Evolutionary conservation across 257 asterid species (phyloP), one percentile per base, ranked within the genome.

Genomic region (Nicotiana undulata): DNA sequence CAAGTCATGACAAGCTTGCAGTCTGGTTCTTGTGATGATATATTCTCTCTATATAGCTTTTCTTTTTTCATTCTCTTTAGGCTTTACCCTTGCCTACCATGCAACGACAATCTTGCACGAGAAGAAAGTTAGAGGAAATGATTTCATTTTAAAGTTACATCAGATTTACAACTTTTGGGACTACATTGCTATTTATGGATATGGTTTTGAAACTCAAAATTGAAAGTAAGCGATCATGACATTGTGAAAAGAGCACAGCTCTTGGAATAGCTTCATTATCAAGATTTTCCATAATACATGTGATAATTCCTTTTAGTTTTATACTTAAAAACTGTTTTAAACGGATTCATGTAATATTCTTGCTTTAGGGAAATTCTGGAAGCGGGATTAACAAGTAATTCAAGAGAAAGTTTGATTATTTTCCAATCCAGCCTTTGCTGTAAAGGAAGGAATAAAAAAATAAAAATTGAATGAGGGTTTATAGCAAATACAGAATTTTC

Each of bases 61-160:
- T 51, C 18, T 28, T 63, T 49, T 49, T 84, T 55, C 51, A 77
- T 59, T 32, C 68, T 59, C 68, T 77, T 77, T 55, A 29, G 31
- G n/a, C 11, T 77, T 40, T 40, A 40, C 46, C 34, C 40, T 81
- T 77, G 85, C 85, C 72, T 61, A n/a, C 78, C 58, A 51, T 77
- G 79, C 79, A 68, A 70, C 84, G 85, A 77, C 85, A 84, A 31
- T 76, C 85, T 84, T 84, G 83, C 83, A 84, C 80, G 81, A 77
- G 85, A 84, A 81, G 87, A 77, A 81, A 78, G 85, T 60, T 31
- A 60, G 77, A 75, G 60, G 22, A 60, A 84, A 66, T 37, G 44
- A 80, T 63, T 84, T 81, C 82, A 32, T 20, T 76, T 81, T 31
- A 80, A 80, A 84, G 86, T 49, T 72, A 29, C 72, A 74, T 7